Percentiles rank a stretch among this genome's conserved stretches.
phyloP scores from a whole-genome alignment of 2,329 filamentous ascomycete genomes.

The Aspergillus fijiensis region DNA sequence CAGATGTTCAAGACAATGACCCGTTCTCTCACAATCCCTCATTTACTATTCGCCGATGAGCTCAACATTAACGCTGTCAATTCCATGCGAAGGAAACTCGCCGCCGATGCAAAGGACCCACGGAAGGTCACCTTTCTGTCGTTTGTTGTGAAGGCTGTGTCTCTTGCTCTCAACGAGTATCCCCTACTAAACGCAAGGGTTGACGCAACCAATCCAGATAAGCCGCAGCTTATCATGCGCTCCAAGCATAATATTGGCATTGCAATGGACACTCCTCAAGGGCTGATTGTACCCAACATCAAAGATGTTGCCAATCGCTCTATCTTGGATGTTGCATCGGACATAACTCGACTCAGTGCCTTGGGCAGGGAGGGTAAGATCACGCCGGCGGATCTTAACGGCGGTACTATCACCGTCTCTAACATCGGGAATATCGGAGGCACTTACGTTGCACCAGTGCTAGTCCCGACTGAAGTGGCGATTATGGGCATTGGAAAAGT shows the following conservation, averaged over 20 bases:
- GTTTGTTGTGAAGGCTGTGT: conserved; percentile 95
- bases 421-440: conserved; percentile 96
- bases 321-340: conserved; percentile 73
- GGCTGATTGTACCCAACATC: conserved; percentile 88
- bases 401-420: conserved; percentile 91
- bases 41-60: conserved; percentile 93
- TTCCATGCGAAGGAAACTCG: conserved; percentile 71
- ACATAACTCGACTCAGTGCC: conserved; percentile 70
- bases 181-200: conserved; percentile 86
- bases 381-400: conserved; percentile 69
- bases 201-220: conserved; percentile 61
- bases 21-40: conserved; percentile 81
- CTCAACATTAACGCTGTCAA: conserved; percentile 77
- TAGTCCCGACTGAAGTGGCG: conserved; percentile 85
- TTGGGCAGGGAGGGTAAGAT: conserved; percentile 76
- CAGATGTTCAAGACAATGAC: conserved; percentile 99
- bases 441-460: conserved; percentile 85
- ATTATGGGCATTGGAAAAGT: conserved; percentile 87
- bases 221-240: conserved; percentile 75
- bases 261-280: conserved; percentile 88
- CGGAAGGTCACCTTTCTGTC: conserved; percentile 83
- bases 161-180: conserved; percentile 75
- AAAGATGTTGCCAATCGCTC: conserved; percentile 76
- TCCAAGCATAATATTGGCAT: conserved; percentile 91
- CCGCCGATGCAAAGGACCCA: conserved; percentile 54